Conservation (phyloP, 352 stramenopile genomes). For the Phytophthora rubi region DNA sequence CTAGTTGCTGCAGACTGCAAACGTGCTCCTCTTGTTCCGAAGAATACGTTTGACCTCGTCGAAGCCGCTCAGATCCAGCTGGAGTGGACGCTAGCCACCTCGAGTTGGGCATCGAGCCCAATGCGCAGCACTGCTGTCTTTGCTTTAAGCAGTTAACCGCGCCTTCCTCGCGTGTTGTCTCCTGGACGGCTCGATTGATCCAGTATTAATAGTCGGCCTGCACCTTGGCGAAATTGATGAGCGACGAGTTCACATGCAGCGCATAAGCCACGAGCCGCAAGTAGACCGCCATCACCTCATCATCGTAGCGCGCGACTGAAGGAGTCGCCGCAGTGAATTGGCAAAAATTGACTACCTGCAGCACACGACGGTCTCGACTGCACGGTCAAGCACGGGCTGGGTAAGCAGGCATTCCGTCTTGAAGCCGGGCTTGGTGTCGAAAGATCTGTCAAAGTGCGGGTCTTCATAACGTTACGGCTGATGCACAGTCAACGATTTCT, state of each 20-base stretch:
- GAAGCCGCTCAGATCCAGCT: slow-evolving; percentile 69
- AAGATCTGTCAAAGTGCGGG: slow-evolving; percentile 77
- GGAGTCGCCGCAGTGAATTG: slow-evolving; percentile 57
- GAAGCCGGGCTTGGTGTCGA: slow-evolving; percentile 86
- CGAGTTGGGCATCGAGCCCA: slow-evolving; percentile 47
- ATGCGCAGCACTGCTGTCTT: slow-evolving; percentile 6
- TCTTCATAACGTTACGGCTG: slow-evolving; percentile 71
- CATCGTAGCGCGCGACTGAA: slow-evolving; percentile 64
- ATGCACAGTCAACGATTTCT: slow-evolving; percentile 64
- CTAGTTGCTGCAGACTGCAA: slow-evolving; percentile 38
- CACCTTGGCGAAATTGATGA: slow-evolving; percentile 86
- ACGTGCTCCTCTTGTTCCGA: slow-evolving; percentile 81
- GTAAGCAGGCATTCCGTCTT: slow-evolving; percentile 82
- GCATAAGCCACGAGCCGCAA: slow-evolving; percentile 64
- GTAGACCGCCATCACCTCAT: slow-evolving; percentile 66
- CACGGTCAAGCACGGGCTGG: slow-evolving; percentile 72
- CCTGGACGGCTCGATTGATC: slow-evolving; percentile 57
- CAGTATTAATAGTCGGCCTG: slow-evolving; percentile 66
- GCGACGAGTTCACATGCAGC: slow-evolving; percentile 72
- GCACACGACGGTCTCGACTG: slow-evolving; percentile 70
- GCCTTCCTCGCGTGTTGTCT: slow-evolving; percentile 20
- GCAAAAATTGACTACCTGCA: slow-evolving; percentile 67
- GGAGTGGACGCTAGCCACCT: slow-evolving; percentile 75
- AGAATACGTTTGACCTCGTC: slow-evolving; percentile 68
- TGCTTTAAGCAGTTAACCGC: neutral